Base-by-base conservation (phyloP, 345 rosid genomes). In the Turnera subulata region DNA sequence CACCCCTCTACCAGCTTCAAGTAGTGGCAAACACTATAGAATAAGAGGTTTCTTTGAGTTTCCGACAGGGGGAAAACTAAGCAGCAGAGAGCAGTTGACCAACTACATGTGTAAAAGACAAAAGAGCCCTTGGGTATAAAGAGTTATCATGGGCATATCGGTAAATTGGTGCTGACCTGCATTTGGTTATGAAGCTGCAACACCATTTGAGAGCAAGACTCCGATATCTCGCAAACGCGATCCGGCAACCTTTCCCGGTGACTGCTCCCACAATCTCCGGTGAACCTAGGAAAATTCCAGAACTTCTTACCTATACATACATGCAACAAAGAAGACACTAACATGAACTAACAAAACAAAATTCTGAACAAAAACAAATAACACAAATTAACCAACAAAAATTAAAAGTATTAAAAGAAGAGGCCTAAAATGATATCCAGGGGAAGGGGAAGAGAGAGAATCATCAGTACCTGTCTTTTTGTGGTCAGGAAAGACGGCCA, bases 121-220 rank as follows among this genome's bases (percentile, higher is more conserved):
- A 29, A 29, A 8, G 8, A 29, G 35, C 35, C 35, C 35, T 29
- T 29, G 35, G 35, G 35, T 29, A 29, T 3, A 29, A 29, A 8
- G 8, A 3, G 35, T 29, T 29, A 29, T 29, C 5, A 8, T 29
- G 35, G 35, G 5, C 35, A 29, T 3, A 29, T 29, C 8, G 8
- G 61, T 37, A 62, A 70, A 23, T 47, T 46, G 13, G 24, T 46
- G 44, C 64, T 73, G 37, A 83, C 89, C 89, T 86, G 83, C 20
- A 73, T 59, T 68, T 72, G 89, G 67, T 79, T 77, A 56, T 71
- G 85, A 47, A 83, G 72, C 70, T 83, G 85, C 50, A 86, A 86
- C 25, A 86, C 82, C 87, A 83, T 83, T 61, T 79, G 84, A 23
- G 85, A 83, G 62, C 85, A 86, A n/a, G 83, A 79, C 62, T 83